phyloP scores from a whole-genome alignment of 2,329 filamentous ascomycete genomes.

The Penicillium hordei region DNA sequence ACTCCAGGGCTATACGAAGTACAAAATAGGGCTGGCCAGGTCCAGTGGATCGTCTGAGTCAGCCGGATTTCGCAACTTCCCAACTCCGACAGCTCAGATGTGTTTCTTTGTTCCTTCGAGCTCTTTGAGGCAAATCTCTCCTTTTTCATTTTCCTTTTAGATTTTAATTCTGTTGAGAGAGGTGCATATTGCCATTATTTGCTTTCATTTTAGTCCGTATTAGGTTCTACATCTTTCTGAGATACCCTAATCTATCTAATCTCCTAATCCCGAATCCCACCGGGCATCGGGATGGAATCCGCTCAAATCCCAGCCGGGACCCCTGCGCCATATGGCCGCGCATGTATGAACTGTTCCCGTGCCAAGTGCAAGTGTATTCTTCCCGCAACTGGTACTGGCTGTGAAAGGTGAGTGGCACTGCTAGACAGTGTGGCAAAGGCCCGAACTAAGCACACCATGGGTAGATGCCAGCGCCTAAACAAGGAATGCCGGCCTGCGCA shows the following conservation, averaged over 20 bases:
- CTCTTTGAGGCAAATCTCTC: not conserved
- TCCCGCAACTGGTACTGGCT: conserved; percentile 26
- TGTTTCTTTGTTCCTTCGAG: not conserved
- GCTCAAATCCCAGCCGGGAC: not conserved
- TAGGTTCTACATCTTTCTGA: not conserved
- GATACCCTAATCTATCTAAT: not conserved
- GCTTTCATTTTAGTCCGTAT: not conserved
- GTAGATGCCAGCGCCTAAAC: conserved; percentile 46
- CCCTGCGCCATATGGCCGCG: conserved; percentile 11
- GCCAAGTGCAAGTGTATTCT: conserved; percentile 30
- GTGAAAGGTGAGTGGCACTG: conserved; percentile 27
- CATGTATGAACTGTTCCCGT: conserved; percentile 11
- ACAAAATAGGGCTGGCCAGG: not conserved
- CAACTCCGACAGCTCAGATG: not conserved
- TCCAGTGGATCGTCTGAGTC: not conserved
- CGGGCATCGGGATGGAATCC: conserved; percentile 7
- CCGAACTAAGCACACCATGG: conserved; percentile 2
- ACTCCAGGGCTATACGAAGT: not conserved
- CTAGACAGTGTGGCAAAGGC: not conserved
- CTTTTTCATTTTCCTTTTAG: not conserved
- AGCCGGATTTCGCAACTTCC: not conserved
- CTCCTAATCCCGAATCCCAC: conserved; percentile 8
- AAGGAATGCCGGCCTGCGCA: conserved; percentile 44
- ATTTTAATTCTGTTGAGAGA: not conserved
- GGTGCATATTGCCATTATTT: not conserved